phyloP scores from a whole-genome alignment of 2,329 filamentous ascomycete genomes.

The Thielaviopsis cerberus region DNA sequence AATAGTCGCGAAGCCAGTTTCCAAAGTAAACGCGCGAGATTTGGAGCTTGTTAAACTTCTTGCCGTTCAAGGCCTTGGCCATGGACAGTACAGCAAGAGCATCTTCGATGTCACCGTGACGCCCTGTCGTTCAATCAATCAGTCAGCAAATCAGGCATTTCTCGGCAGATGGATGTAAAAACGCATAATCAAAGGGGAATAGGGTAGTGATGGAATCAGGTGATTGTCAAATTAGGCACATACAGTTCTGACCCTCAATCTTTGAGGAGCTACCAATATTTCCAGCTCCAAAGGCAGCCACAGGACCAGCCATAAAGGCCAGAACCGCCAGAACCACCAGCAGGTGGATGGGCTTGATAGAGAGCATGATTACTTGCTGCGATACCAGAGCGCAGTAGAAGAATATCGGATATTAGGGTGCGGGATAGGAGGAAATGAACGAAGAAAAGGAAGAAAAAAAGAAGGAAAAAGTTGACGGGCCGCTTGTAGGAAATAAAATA shows the following conservation, averaged over 20 bases:
- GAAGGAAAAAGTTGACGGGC: slow-evolving; percentile 9
- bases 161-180: neutral
- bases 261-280: slow-evolving; percentile 70
- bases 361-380: slow-evolving; percentile 24
- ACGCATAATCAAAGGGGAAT: neutral
- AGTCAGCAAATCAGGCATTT: neutral
- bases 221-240: slow-evolving; percentile 16
- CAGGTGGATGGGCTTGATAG: slow-evolving; percentile 29
- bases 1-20: slow-evolving; percentile 88
- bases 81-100: slow-evolving; percentile 55
- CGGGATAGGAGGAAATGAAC: slow-evolving; percentile 11
- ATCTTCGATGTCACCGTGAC: slow-evolving; percentile 86
- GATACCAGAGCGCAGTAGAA: slow-evolving; percentile 9
- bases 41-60: slow-evolving; percentile 76
- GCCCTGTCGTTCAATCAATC: slow-evolving; percentile 31
- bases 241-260: slow-evolving; percentile 69
- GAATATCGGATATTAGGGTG: neutral
- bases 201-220: neutral
- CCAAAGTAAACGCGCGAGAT: slow-evolving; percentile 88
- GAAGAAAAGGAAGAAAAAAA: slow-evolving; percentile 12
- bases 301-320: slow-evolving; percentile 47
- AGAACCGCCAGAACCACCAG: slow-evolving; percentile 41
- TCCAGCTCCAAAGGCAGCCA: slow-evolving; percentile 67
- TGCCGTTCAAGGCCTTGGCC: slow-evolving; percentile 34
- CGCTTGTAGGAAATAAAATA: slow-evolving; percentile 3